phyloP scores from a whole-genome alignment of 768 basidiomycete species.

The Kwoniella sp. region DNA sequence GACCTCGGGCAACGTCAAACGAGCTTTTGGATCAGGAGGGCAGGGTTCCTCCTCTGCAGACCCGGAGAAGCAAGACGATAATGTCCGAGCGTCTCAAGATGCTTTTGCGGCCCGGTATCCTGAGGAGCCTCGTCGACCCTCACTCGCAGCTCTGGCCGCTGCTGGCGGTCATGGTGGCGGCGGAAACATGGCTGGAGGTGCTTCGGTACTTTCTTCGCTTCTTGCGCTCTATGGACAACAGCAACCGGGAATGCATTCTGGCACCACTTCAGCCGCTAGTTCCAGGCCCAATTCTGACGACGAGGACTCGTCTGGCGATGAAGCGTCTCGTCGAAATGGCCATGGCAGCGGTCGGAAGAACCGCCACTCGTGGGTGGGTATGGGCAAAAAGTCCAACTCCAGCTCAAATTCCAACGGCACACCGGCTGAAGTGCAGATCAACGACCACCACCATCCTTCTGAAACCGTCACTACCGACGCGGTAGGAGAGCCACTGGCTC shows the following conservation, averaged over 20 bases:
- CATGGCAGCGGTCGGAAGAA: conserved; percentile 13
- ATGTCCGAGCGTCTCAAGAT: conserved; percentile 27
- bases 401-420: conserved; percentile 21
- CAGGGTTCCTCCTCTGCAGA: conserved; percentile 15
- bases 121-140: conserved; percentile 19
- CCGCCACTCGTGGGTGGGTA: conserved; percentile 18
- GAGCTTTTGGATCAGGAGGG: conserved; percentile 25
- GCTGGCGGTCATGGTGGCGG: conserved; percentile 15
- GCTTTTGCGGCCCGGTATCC: conserved; percentile 47
- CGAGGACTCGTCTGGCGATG: conserved; percentile 36
- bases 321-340: conserved; percentile 28
- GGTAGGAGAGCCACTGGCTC: conserved; percentile 9
- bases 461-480: neutral
- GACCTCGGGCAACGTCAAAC: conserved; percentile 32
- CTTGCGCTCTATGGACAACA: conserved; percentile 66
- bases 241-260: conserved; percentile 50
- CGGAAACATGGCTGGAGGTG: conserved; percentile 29
- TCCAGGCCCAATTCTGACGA: conserved; percentile 50
- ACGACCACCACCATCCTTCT: conserved; percentile 18
- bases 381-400: conserved; percentile 22
- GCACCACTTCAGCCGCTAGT: conserved; percentile 49
- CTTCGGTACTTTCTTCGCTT: conserved; percentile 65
- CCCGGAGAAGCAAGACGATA: conserved; percentile 25
- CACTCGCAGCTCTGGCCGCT: conserved; percentile 11
- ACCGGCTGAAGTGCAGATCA: conserved; percentile 27